Conservation (phyloP, 2,329 filamentous ascomycete genomes). For the Diaporthe citrichinensis region DNA sequence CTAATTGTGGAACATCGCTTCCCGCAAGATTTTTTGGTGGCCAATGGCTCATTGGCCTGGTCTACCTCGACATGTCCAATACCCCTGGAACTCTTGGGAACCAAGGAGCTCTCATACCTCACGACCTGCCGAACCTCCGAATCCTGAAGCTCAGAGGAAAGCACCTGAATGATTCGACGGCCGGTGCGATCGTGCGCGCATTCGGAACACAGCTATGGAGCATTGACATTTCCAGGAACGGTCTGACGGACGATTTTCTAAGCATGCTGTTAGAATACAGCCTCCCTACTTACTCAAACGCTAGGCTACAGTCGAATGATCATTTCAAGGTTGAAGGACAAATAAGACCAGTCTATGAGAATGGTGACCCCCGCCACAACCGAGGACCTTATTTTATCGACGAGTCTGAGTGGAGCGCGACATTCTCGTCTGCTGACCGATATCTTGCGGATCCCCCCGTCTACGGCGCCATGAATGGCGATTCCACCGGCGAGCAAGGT, state of each 20-base stretch:
- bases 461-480: conserved; percentile 48
- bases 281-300: conserved; percentile 48
- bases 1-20: conserved; percentile 56
- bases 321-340: conserved; percentile 63
- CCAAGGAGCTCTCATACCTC: conserved; percentile 50
- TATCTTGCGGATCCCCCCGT: conserved; percentile 64
- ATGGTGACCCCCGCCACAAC: conserved; percentile 50
- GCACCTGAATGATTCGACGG: conserved; percentile 59
- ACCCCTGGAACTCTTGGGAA: conserved; percentile 61
- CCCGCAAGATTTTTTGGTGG: conserved; percentile 57
- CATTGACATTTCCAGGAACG: conserved; percentile 68
- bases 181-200: conserved; percentile 51
- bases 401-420: conserved; percentile 62
- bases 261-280: conserved; percentile 49
- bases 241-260: conserved; percentile 62
- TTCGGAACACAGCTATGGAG: conserved; percentile 66
- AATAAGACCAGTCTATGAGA: conserved; percentile 50
- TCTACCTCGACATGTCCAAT: conserved; percentile 68
- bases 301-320: conserved; percentile 51
- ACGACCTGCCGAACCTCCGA: conserved; percentile 61
- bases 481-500: neutral
- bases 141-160: conserved; percentile 65
- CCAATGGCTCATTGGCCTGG: conserved; percentile 55
- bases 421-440: conserved; percentile 61
- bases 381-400: conserved; percentile 60